Evolutionary conservation across 1,284 basidiomycete species (phyloP), one percentile per base, ranked within the genome.

Genomic region (Leccinum solheimii): DNA sequence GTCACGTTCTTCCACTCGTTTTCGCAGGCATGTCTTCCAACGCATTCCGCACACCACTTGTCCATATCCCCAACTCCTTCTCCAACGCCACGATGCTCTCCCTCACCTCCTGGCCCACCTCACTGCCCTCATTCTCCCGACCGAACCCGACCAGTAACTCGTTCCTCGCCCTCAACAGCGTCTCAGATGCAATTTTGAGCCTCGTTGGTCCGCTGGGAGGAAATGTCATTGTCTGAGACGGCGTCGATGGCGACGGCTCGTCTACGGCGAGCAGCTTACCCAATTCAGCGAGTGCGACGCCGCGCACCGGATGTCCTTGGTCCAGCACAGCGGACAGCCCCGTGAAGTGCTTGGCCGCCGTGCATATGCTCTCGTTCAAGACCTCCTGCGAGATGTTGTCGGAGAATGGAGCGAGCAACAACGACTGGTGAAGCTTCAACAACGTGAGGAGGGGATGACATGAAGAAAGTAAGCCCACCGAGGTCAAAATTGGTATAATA

Each of bases 261-360:
- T 93, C 91, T 0, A 92, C 88, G 0, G 86, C 83, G 6, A 95
- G 79, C 3, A 95, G 77, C 73, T 94, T 95, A 0, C 91, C 94
- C 16, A 94, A 79, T 70, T 95, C 93, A 2, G 90, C 87, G 6
- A 91, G 77, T 5, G 90, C 86, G 40, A 97, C 76, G 0, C 85
- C 93, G 5, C 91, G 82, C 0, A 90, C 83, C 0, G 95, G 95
- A 73, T 97, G 95, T 3, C 91, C 91, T 14, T 79, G 73, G 0
- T 80, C 73, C 26, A 93, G 83, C 4, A 92, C 72, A 2, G 71
- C 72, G 14, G 75, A 75, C 16, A 88, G 76, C 0, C 88, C 94
- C 1, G 81, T 78, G n/a, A 80, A 80, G 4, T 85, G 80, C 55
- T 80, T 81, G 9, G 81, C 81, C 0, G 88, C 82, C 5, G 80